Evolutionary conservation across 1,284 basidiomycete genomes (phyloP).

Genomic region (Ustilago sp.): DNA sequence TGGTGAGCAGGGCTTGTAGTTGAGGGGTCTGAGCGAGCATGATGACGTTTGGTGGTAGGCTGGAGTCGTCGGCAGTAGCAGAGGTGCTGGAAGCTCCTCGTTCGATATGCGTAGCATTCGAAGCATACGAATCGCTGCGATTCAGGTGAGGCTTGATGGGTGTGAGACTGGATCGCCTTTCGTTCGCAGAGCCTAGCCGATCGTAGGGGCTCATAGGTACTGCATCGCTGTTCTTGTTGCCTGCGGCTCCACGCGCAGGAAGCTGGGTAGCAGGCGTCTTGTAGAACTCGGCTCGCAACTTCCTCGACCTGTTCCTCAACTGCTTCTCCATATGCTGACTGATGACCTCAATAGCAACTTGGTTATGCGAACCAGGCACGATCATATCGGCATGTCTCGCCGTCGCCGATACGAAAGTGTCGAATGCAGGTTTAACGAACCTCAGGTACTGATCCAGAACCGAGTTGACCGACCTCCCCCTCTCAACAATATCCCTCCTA

Average conservation of each 20-base stretch:
- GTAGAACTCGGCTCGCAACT: slow-evolving; percentile 55
- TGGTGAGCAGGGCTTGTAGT: slow-evolving; percentile 77
- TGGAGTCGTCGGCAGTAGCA: slow-evolving; percentile 20
- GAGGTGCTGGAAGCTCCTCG: slow-evolving; percentile 20
- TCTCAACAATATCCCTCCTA: slow-evolving; percentile 85
- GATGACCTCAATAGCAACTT: slow-evolving; percentile 86
- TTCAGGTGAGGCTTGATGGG: slow-evolving; percentile 22
- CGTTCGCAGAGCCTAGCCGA: slow-evolving; percentile 28
- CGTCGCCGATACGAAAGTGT: slow-evolving; percentile 92
- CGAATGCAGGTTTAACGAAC: slow-evolving; percentile 86
- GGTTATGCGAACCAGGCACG: slow-evolving; percentile 64
- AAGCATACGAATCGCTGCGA: slow-evolving; percentile 22
- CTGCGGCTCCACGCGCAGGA: not conserved
- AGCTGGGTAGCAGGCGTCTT: slow-evolving; percentile 43
- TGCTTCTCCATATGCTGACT: slow-evolving; percentile 89
- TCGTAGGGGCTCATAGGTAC: slow-evolving; percentile 34
- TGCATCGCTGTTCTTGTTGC: not conserved
- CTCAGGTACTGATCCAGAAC: slow-evolving; percentile 93
- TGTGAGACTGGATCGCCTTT: slow-evolving; percentile 27
- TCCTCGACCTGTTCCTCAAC: slow-evolving; percentile 70
- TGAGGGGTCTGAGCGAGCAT: slow-evolving; percentile 85
- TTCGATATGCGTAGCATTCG: slow-evolving; percentile 6
- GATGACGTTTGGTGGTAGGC: slow-evolving; percentile 74
- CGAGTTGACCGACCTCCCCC: slow-evolving; percentile 85
- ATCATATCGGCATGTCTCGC: slow-evolving; percentile 81